Percentiles rank a stretch among this genome's conserved stretches.
phyloP scores from a whole-genome alignment of 805 yeast genomes.

The Saccharomycopsis microspora region DNA sequence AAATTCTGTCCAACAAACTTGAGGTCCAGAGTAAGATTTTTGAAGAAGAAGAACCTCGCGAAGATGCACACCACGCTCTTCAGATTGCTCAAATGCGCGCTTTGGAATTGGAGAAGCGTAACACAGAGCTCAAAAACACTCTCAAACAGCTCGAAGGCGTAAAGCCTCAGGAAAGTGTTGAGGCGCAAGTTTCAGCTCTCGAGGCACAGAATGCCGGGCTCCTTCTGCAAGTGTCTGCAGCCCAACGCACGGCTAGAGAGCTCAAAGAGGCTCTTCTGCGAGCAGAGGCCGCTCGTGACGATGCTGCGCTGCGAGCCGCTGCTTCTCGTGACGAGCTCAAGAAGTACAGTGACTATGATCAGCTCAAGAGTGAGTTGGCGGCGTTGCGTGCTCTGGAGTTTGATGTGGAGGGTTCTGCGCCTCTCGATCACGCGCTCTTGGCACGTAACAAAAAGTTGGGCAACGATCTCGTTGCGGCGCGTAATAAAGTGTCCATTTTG shows the following conservation, averaged over 20 bases:
- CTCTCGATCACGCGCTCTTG: constrained; percentile 48
- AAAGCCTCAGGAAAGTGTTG: constrained; percentile 1
- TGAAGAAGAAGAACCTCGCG: constrained; percentile 23
- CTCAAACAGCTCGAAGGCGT: constrained; percentile 22
- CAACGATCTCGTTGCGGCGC: constrained; percentile 51
- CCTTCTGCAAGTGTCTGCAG: constrained; percentile 23
- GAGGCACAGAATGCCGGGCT: constrained; percentile 18
- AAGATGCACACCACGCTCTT: constrained; percentile 23
- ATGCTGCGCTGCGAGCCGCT: constrained; percentile 38
- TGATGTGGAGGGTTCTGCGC: constrained; percentile 34
- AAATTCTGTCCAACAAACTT: constrained; percentile 51
- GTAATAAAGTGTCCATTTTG: constrained; percentile 40
- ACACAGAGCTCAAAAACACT: constrained; percentile 61
- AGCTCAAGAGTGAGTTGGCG: constrained; percentile 63
- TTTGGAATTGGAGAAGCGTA: constrained; percentile 63
- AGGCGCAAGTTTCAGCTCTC: constrained; percentile 19
- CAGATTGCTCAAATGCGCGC: constrained; percentile 60
- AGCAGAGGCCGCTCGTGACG: constrained; percentile 33
- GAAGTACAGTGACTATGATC: constrained; percentile 61
- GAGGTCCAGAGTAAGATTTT: constrained; percentile 35
- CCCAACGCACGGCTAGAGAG: constrained; percentile 23
- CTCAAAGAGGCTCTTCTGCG: constrained; percentile 22
- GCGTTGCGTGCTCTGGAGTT: constrained; percentile 68
- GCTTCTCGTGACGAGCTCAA: constrained; percentile 37
- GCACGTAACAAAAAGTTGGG: constrained; percentile 65